Evolutionary conservation across 2,329 filamentous ascomycete species (phyloP), one percentile per base, ranked within the genome.

Genomic region (Ceratocystis harringtonii): DNA sequence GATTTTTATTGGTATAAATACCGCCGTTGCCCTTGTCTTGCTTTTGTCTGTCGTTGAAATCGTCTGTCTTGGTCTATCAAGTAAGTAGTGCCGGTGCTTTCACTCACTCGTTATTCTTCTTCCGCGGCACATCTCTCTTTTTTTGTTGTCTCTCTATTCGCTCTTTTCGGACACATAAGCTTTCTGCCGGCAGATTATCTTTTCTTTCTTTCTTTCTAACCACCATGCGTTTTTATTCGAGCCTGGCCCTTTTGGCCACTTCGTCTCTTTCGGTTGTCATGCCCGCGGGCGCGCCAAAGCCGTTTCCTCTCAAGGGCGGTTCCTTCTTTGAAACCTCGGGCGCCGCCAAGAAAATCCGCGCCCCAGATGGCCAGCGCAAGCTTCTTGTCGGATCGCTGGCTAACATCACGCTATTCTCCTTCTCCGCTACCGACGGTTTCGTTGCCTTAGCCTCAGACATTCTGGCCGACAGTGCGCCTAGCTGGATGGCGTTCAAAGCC

Each of bases 401-500:
- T 50, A 72, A 75, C 64, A 76, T 75, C 68, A 70, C 76, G 63
- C 80, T 78, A 66, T 72, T 77, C 68, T 77, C 75, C 65, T 68
- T 63, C 19, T 25, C 58, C 5, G 7, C 25, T n/a, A 32, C 55
- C 12, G 52, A 69, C 19, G 68, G 65, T 50, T 78, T 81, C 70
- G 72, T 72, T 41, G 69, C 77, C 28, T 73, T 77, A 22, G 69
- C 71, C 61, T 76, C 76, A 45, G 71, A 72, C 43, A 69, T 70
- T 2, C 68, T 70, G 6, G 28, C 69, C 0, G 73, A 74, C 58
- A 70, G 72, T 2, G 69, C 68, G 1, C 75, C 79, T 25, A 79
- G 77, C 68, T 82, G 79, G 79, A 71, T 81, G 71, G 71, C 74
- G 48, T 76, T 75, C 70, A 74, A 73, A 61, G 67, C 72, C 19